Base-by-base conservation (phyloP, 129 eudicot species). In the Artemisia tridentata region DNA sequence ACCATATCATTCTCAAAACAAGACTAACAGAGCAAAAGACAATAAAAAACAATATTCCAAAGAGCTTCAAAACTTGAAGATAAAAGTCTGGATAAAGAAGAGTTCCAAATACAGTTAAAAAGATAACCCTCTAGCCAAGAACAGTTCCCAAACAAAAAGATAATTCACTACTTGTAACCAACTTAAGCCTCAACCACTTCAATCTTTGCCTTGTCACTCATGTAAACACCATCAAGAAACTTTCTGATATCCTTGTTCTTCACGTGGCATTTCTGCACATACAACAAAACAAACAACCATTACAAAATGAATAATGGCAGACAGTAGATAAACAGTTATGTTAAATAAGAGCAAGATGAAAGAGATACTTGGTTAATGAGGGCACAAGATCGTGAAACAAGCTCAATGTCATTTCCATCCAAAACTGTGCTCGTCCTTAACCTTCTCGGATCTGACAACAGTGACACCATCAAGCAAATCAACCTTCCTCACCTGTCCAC, bases 371-470 rank as follows among this genome's bases (percentile, higher is more conserved):
- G 97, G 83, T 88, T 91, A 3, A 91, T 91, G 54, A 91, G 54
- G 46, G 98, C 98, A 77, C 85, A 80, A 43, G 98, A 91, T 11
- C 98, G 69, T 19, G 98, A 91, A 69, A 91, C 98, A 63, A 91
- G 93, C 46, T 91, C 96, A 75, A 91, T 88, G 80, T 88, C 98
- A 75, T 86, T 91, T 19, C 98, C 96, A 61, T 91, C 96, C 72
- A 91, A 76, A 19, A 91, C 80, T n/a, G 23, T 88, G 80, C 34
- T 91, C 96, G 79, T 88, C 96, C 84, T 91, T 91, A 8, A 91
- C 98, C 84, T 91, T 91, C 69, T 91, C 98, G 9, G 93, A 91
- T 70, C 98, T 74, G 15, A 85, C 79, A 56, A 88, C 80, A 7
- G 91, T 75, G 5, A 91, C 97, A 1, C 96, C 97, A 3, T 91